These are phyloP conservation scores for Sherardia arvensis DNA, from an alignment of 257 asterid species.

Conservation along the genomic window DNA sequence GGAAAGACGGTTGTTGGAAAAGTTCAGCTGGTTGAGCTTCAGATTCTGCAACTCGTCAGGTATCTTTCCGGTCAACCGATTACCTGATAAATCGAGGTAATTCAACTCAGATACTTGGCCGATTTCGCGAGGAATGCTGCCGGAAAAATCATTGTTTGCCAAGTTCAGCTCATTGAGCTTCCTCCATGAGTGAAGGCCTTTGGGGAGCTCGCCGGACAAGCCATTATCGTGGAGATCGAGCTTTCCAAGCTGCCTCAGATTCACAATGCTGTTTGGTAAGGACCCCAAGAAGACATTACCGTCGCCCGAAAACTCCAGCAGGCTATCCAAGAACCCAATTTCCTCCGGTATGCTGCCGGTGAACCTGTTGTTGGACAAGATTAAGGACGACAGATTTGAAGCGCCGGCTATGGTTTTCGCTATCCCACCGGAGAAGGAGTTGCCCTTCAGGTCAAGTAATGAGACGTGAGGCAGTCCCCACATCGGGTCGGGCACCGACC, in stretches of 20 bases:
- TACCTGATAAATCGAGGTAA: constrained; percentile 87
- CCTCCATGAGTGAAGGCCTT: constrained; percentile 58
- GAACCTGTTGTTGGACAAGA: constrained; percentile 61
- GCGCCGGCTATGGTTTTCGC: constrained; percentile 70
- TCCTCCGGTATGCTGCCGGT: constrained; percentile 80
- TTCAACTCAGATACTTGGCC: constrained; percentile 69
- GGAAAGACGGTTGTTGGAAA: constrained; percentile 69
- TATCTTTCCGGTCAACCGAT: constrained; percentile 55
- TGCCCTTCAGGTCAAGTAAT: constrained; percentile 61
- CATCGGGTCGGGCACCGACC: constrained; percentile 59
- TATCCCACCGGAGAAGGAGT: constrained; percentile 68
- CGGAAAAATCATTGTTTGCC: constrained; percentile 65
- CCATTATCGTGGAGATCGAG: constrained; percentile 75
- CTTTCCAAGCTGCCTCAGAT: constrained; percentile 74
- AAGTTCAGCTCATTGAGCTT: constrained; percentile 76
- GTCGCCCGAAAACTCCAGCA: constrained; percentile 56
- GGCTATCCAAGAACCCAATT: constrained; percentile 57
- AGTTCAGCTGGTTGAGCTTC: constrained; percentile 79
- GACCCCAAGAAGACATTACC: constrained; percentile 60
- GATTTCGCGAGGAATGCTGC: constrained; percentile 68
- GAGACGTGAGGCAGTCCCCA: constrained; percentile 96
- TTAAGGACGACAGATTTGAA: constrained; percentile 62
- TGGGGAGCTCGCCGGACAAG: constrained; percentile 64
- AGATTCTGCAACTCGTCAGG: constrained; percentile 68
- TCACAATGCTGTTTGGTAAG: constrained; percentile 62